A percentile compares a stretch with the other conserved stretches of the same genome.
phyloP scores from a whole-genome alignment of 495 filamentous ascomycete genomes.

The Aspergillus incahuasiensis region DNA sequence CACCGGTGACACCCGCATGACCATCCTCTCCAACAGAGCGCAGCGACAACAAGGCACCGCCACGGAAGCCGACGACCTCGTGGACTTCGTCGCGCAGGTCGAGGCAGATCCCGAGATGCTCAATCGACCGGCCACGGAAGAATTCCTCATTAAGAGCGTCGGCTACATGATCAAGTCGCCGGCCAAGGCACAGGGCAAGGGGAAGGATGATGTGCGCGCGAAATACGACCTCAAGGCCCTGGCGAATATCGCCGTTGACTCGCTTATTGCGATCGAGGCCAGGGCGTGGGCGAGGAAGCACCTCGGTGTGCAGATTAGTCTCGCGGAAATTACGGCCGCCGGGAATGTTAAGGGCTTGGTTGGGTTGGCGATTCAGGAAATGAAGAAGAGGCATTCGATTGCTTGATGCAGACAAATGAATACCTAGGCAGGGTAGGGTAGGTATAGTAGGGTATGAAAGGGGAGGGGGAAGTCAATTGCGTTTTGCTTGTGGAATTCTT shows the following conservation, averaged over 20 bases:
- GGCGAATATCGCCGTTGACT: neutral
- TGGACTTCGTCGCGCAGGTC: neutral
- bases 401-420: neutral
- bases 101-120: neutral
- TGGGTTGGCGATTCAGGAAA: neutral
- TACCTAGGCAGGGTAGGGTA: too few species aligned
- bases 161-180: neutral
- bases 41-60: neutral
- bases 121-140: neutral
- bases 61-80: neutral
- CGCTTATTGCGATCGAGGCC: slow-evolving; percentile 1
- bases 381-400: slow-evolving; percentile 1
- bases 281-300: slow-evolving; percentile 3
- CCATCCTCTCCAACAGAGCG: neutral
- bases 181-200: neutral
- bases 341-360: slow-evolving; percentile 4
- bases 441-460: too few species aligned
- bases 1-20: neutral
- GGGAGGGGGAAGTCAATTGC: too few species aligned
- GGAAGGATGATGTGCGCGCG: neutral
- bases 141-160: neutral
- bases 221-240: neutral
- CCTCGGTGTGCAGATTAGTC: neutral
- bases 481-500: too few species aligned
- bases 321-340: neutral